These are phyloP conservation scores for Mycena albidolilacea DNA, from an alignment of 768 basidiomycete species.

Conservation along the genomic window DNA sequence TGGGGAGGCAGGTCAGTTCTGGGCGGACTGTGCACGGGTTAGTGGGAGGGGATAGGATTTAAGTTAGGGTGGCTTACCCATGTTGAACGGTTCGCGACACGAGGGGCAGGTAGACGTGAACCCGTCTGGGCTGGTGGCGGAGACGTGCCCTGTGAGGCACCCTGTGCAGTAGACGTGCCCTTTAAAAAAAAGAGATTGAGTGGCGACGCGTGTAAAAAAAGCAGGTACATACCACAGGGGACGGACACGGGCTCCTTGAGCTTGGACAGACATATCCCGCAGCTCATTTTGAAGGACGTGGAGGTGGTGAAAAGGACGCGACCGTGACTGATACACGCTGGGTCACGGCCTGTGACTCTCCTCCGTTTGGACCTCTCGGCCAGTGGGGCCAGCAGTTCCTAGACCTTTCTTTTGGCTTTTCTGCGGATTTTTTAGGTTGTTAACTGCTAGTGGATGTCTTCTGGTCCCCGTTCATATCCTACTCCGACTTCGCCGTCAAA, in stretches of 20 bases:
- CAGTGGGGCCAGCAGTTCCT: background rate
- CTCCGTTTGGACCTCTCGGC: background rate
- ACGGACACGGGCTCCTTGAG: slow-evolving; percentile 70
- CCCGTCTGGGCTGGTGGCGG: slow-evolving; percentile 49
- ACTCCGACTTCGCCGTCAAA: slow-evolving; percentile 16
- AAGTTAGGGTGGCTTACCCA: slow-evolving; percentile 53
- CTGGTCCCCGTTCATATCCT: slow-evolving; percentile 17
- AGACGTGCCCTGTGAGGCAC: slow-evolving; percentile 65
- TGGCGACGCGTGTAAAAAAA: slow-evolving; percentile 6
- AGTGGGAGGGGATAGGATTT: slow-evolving; percentile 5
- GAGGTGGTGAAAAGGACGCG: slow-evolving; percentile 1
- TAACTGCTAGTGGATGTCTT: slow-evolving; percentile 29
- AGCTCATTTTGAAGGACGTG: slow-evolving; percentile 46
- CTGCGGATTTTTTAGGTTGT: background rate
- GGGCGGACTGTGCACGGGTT: slow-evolving; percentile 43
- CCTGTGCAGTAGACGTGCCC: slow-evolving; percentile 76
- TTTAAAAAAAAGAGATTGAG: slow-evolving; percentile 41
- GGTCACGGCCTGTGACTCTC: background rate
- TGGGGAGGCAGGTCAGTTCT: slow-evolving; percentile 60
- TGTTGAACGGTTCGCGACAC: slow-evolving; percentile 69
- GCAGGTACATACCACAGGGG: slow-evolving; percentile 69
- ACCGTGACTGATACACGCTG: background rate
- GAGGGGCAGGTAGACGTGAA: slow-evolving; percentile 69
- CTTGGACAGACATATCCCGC: slow-evolving; percentile 70
- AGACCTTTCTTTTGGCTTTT: background rate